Evolutionary conservation across 1,139 yeast genomes (phyloP).

Genomic region (Sugiyamaella castrensis): DNA sequence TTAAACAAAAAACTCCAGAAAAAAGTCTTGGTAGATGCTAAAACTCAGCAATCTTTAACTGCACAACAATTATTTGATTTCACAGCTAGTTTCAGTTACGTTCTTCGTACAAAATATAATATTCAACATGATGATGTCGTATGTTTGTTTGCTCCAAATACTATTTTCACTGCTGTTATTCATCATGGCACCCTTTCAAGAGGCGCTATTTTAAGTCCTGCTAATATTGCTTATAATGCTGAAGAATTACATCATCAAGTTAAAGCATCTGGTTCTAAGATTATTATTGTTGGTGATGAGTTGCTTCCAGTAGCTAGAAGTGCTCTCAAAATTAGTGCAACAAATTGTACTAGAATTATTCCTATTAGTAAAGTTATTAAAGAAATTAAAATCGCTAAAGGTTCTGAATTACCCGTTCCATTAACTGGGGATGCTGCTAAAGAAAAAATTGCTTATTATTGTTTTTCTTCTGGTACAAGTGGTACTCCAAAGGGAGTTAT

Average conservation of each 20-base stretch:
- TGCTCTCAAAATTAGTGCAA: conserved; percentile 28
- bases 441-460: conserved; percentile 36
- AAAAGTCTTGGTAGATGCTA: conserved; percentile 30
- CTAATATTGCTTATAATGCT: conserved; percentile 36
- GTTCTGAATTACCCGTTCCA: conserved; percentile 13
- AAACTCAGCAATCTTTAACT: conserved; percentile 26
- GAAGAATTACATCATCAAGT: conserved; percentile 40
- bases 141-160: conserved; percentile 33
- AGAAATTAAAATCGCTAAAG: conserved; percentile 15
- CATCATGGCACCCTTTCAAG: conserved; percentile 36
- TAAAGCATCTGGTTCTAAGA: conserved; percentile 29
- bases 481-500: conserved; percentile 74
- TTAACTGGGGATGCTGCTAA: conserved; percentile 20
- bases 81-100: conserved; percentile 25
- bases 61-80: conserved; percentile 23
- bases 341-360: conserved; percentile 19
- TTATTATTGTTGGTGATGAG: conserved; percentile 30
- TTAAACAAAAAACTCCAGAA: conserved; percentile 17
- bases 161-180: conserved; percentile 31
- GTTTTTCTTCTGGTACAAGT: conserved; percentile 74
- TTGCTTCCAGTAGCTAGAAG: conserved; percentile 25
- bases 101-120: conserved; percentile 26
- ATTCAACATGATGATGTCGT: conserved; percentile 35
- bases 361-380: conserved; percentile 22
- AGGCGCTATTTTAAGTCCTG: conserved; percentile 40